Evolutionary conservation across 2,329 filamentous ascomycete genomes (phyloP).

Genomic region (Scedosporium minutisporum): DNA sequence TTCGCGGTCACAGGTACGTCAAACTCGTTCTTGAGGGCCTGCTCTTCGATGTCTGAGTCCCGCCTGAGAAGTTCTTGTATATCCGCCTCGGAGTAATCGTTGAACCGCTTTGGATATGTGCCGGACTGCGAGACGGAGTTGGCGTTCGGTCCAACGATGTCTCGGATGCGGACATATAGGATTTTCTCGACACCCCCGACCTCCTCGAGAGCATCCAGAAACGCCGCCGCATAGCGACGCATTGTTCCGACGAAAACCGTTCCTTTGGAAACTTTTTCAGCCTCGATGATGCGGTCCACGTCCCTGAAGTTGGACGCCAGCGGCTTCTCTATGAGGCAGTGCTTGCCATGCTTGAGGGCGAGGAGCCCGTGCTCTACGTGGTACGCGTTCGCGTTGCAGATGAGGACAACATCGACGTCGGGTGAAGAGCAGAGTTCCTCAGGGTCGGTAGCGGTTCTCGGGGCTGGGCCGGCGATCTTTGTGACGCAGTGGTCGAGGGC

Average conservation of each 20-base stretch:
- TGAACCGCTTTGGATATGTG: constrained; percentile 33
- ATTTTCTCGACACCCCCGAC: constrained; percentile 40
- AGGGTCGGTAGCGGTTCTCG: constrained; percentile 24
- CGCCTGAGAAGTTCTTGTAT: constrained; percentile 13
- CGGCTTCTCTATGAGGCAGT: constrained; percentile 51
- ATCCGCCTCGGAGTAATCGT: constrained; percentile 25
- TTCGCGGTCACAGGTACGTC: constrained; percentile 18
- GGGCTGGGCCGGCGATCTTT: constrained; percentile 12
- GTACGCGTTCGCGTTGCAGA: constrained; percentile 42
- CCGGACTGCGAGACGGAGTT: constrained; percentile 37
- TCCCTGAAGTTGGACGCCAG: constrained; percentile 38
- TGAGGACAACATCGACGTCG: constrained; percentile 43
- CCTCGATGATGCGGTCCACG: constrained; percentile 35
- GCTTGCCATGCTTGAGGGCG: constrained; percentile 43
- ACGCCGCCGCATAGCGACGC: constrained; percentile 48
- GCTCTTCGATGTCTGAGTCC: constrained; percentile 16
- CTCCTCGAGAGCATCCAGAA: constrained; percentile 43
- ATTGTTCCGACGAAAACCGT: constrained; percentile 51
- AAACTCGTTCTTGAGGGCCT: constrained; percentile 22
- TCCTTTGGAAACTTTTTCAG: constrained; percentile 31
- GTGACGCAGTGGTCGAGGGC: constrained; percentile 17
- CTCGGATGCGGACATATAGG: constrained; percentile 40
- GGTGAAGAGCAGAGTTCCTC: constrained; percentile 30
- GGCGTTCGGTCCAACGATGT: constrained; percentile 40
- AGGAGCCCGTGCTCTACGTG: constrained; percentile 42